These are phyloP conservation scores for Mikania micrantha DNA, from an alignment of 129 eudicot genomes.

Conservation along the genomic window DNA sequence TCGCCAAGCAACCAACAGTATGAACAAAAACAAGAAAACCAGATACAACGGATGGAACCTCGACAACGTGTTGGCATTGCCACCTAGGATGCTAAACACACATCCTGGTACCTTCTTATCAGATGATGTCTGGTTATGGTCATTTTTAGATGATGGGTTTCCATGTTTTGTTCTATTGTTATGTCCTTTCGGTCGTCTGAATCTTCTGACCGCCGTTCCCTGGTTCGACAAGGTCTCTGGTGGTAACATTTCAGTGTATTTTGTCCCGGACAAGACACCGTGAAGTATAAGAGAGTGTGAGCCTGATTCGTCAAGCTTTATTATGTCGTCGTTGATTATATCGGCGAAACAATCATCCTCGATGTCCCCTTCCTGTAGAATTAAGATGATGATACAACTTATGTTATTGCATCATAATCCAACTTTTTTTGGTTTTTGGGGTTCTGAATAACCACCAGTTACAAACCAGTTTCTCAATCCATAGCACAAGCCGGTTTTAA, in stretches of 20 bases:
- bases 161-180: not conserved
- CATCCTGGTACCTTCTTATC: slow-evolving; percentile 12
- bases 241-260: slow-evolving; percentile 12
- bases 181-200: slow-evolving; percentile 23
- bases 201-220: slow-evolving; percentile 60
- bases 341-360: slow-evolving; percentile 76
- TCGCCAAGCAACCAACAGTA: slow-evolving; percentile 12
- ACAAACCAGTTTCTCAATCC: too few species aligned
- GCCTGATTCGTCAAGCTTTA: slow-evolving; percentile 57
- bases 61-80: not conserved
- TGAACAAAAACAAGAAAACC: slow-evolving; percentile 28
- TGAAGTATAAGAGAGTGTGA: slow-evolving; percentile 8
- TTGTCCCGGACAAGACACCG: slow-evolving; percentile 15
- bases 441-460: too few species aligned
- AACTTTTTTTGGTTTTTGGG: too few species aligned
- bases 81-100: slow-evolving; percentile 6
- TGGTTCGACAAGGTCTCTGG: slow-evolving; percentile 24
- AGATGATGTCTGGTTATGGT: not conserved
- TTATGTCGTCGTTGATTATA: slow-evolving; percentile 78
- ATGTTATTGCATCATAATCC: not conserved
- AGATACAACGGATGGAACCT: not conserved
- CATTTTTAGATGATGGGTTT: not conserved
- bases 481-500: too few species aligned
- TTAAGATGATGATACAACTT: not conserved
- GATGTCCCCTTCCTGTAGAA: slow-evolving; percentile 27